Percentiles rank a stretch among this genome's conserved stretches.
These are phyloP conservation scores for Suillus cothurnatus DNA, from an alignment of 768 basidiomycete genomes.

Conservation along the genomic window DNA sequence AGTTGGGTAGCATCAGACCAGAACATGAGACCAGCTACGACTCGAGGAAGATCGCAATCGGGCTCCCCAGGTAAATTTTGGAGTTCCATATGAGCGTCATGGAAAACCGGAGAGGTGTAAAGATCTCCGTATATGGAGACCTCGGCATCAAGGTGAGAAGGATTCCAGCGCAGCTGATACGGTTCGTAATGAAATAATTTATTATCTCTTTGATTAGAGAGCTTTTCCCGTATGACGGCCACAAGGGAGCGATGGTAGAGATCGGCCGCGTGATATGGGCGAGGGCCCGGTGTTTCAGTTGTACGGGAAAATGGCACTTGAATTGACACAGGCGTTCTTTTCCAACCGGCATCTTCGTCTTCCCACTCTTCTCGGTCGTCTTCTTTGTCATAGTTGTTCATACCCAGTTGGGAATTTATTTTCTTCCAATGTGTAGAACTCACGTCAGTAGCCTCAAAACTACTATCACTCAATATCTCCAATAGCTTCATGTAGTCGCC, in stretches of 20 bases:
- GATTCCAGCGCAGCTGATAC: slow-evolving; percentile 18
- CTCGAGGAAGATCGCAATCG: no score
- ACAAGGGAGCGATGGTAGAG: slow-evolving; percentile 14
- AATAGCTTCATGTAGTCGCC: neutral
- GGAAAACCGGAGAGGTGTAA: no score
- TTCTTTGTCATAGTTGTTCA: neutral
- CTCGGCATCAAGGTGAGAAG: neutral
- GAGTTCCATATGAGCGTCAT: no score
- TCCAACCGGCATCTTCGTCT: slow-evolving; percentile 20
- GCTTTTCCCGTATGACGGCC: slow-evolving; percentile 19
- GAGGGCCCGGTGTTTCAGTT: slow-evolving; percentile 8
- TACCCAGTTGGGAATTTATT: slow-evolving; percentile 1
- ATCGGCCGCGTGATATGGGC: no score
- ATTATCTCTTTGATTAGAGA: slow-evolving; percentile 13
- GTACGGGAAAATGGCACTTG: slow-evolving; percentile 13
- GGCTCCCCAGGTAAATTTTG: no score
- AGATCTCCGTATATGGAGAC: no score
- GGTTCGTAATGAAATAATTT: slow-evolving; percentile 19
- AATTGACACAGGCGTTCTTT: slow-evolving; percentile 9
- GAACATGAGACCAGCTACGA: no score
- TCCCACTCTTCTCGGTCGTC: slow-evolving; percentile 3
- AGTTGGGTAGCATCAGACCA: no score
- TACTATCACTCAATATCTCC: neutral
- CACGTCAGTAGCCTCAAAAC: slow-evolving; percentile 9
- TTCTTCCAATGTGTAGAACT: slow-evolving; percentile 4